Conservation (phyloP, 2,329 filamentous ascomycete genomes). For the Curvularia sp. region DNA sequence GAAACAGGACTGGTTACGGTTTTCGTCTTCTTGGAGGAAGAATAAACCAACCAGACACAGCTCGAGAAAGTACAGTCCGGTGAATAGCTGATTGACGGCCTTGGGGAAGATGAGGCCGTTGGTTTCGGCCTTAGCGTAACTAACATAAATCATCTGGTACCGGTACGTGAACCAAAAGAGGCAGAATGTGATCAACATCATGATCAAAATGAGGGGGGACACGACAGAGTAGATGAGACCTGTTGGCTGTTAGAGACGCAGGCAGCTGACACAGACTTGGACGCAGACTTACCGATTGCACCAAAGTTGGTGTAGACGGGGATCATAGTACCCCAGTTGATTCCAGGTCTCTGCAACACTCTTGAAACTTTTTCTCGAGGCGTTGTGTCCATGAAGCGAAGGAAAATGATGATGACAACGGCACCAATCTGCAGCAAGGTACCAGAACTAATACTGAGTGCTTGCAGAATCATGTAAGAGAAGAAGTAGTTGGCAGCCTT, state of each 20-base stretch:
- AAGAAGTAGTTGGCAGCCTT: constrained; percentile 96
- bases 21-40: constrained; percentile 72
- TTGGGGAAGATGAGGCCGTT: constrained; percentile 90
- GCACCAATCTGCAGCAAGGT: constrained; percentile 84
- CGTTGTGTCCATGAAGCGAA: constrained; percentile 83
- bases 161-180: constrained; percentile 93
- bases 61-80: constrained; percentile 93
- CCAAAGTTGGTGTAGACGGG: constrained; percentile 97
- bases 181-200: constrained; percentile 90
- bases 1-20: constrained; percentile 65
- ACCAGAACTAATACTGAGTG: constrained; percentile 87
- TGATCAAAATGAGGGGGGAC: constrained; percentile 87
- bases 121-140: constrained; percentile 85
- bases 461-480: constrained; percentile 96
- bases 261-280: not conserved
- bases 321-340: constrained; percentile 93
- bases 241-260: constrained; percentile 28
- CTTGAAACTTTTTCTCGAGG: constrained; percentile 81
- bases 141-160: constrained; percentile 97
- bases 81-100: constrained; percentile 95
- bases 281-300: constrained; percentile 70
- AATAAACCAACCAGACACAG: constrained; percentile 88
- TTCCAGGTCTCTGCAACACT: constrained; percentile 76
- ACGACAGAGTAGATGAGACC: constrained; percentile 85
- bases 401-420: constrained; percentile 78